Evolutionary conservation across 768 basidiomycete genomes (phyloP).

Genomic region (Gloeostereum incarnatum): DNA sequence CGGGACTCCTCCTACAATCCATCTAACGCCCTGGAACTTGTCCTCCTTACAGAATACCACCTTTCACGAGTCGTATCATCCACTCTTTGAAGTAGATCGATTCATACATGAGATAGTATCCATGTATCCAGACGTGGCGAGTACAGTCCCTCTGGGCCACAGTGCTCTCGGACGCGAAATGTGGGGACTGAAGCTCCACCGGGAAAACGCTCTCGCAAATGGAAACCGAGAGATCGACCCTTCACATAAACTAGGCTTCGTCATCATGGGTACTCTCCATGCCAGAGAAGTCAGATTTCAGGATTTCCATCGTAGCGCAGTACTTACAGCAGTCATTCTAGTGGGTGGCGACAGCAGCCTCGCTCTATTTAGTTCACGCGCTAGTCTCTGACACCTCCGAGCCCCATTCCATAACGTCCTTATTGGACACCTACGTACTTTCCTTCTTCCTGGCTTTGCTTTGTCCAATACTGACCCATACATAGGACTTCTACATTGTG

Average conservation of each 20-base stretch:
- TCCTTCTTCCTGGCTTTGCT: slow-evolving; percentile 7
- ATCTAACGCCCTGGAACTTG: slow-evolving; percentile 17
- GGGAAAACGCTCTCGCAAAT: slow-evolving; percentile 7
- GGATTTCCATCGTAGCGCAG: slow-evolving; percentile 5
- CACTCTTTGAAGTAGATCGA: slow-evolving; percentile 38
- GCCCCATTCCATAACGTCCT: slow-evolving; percentile 29
- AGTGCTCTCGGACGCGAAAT: slow-evolving; percentile 53
- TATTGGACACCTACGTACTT: slow-evolving; percentile 48
- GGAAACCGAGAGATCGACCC: slow-evolving; percentile 12
- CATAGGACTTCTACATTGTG: slow-evolving; percentile 57
- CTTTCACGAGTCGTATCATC: slow-evolving; percentile 43
- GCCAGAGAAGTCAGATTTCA: slow-evolving; percentile 53
- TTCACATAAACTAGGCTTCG: slow-evolving; percentile 41
- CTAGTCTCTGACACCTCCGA: slow-evolving; percentile 45
- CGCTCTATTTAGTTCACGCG: slow-evolving; percentile 66
- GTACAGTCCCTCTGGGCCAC: slow-evolving; percentile 42
- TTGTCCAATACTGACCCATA: slow-evolving; percentile 1
- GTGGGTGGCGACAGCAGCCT: slow-evolving; percentile 77
- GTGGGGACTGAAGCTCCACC: slow-evolving; percentile 37
- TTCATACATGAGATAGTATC: slow-evolving; percentile 42
- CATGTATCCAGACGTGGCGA: slow-evolving; percentile 35
- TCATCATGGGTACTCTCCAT: slow-evolving; percentile 67
- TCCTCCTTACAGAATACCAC: slow-evolving; percentile 24
- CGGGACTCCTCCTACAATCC: slow-evolving; percentile 11
- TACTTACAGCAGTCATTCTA: slow-evolving; percentile 16